Conservation (phyloP, 768 basidiomycete species). For the Phlebiopsis gigantea region DNA sequence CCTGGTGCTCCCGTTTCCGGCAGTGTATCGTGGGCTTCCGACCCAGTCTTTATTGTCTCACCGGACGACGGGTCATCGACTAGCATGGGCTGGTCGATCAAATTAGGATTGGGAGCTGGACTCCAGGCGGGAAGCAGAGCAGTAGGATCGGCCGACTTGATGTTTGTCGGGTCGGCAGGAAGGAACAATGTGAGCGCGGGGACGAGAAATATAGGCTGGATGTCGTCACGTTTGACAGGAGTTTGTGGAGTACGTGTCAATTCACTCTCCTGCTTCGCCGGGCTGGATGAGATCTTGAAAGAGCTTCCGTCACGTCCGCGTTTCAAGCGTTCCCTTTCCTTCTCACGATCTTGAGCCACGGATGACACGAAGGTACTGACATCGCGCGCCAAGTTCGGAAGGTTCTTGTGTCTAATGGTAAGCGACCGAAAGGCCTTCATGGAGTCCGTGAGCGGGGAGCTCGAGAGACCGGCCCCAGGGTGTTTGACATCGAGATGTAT, state of each 20-base stretch:
- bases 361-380: constrained; percentile 70
- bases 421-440: constrained; percentile 44
- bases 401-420: constrained; percentile 39
- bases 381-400: constrained; percentile 52
- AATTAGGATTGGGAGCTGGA: not conserved
- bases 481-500: not conserved
- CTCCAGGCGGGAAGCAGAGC: not conserved
- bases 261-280: not conserved
- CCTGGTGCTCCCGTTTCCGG: not conserved
- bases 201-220: not conserved
- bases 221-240: not conserved
- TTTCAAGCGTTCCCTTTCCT: constrained; percentile 69
- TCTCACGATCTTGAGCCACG: constrained; percentile 70
- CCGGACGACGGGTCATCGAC: not conserved
- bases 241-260: not conserved
- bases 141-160: not conserved
- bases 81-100: not conserved
- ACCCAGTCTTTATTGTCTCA: no score
- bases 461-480: not conserved
- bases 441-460: constrained; percentile 13
- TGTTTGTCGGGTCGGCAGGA: not conserved
- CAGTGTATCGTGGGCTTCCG: not conserved
- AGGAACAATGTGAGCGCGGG: not conserved
- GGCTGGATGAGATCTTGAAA: not conserved
- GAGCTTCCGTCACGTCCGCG: constrained; percentile 51